Evolutionary conservation across 441 rosid genomes (phyloP), one percentile per base, ranked within the genome.

Genomic region (Gossypium davidsonii): DNA sequence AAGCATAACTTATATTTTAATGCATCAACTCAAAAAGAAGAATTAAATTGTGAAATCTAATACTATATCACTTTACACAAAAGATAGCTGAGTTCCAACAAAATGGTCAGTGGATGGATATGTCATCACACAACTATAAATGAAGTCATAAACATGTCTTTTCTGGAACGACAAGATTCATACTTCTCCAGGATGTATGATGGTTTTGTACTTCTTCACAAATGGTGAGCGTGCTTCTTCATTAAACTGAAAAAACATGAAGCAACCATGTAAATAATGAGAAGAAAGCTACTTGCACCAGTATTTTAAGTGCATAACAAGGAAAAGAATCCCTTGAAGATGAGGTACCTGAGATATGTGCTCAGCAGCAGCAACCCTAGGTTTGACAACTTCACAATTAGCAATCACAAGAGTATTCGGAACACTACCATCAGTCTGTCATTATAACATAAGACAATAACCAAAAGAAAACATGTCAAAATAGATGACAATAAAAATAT

Each of bases 181-280:
- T 77, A 96, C 99, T 97, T 96, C 99, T 69, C 99, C 99, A 72
- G 99, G 99, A 85, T 96, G 99, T 76, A 96, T 87, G 79, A 96
- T 90, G 67, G 98, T 96, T 85, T 96, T 96, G 89, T 81, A 88
- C 90, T 96, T 96, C 87, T 89, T 96, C 70, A 96, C 97, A 87
- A 96, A 96, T 4, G 99, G 98, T 67, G 99, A 96, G 25, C 99
- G 92, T 56, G 99, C 93, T 85, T 93, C 98, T 83, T 96, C 99
- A 73, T 96, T 96, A 79, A 96, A 96, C 99, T 96, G 84, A 64
- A 56, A 26, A 81, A 8, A 57, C 18, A 42, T 62, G 60, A 66
- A 69, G 9, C 51, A 79, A 57, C 48, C 11, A 44, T 7, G 37
- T 44, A 69, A 76, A 62, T 28, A 46, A 6, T 3, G 58, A 42